Evolutionary conservation across 805 yeast species (phyloP).

Genomic region (Candida incommunis): DNA sequence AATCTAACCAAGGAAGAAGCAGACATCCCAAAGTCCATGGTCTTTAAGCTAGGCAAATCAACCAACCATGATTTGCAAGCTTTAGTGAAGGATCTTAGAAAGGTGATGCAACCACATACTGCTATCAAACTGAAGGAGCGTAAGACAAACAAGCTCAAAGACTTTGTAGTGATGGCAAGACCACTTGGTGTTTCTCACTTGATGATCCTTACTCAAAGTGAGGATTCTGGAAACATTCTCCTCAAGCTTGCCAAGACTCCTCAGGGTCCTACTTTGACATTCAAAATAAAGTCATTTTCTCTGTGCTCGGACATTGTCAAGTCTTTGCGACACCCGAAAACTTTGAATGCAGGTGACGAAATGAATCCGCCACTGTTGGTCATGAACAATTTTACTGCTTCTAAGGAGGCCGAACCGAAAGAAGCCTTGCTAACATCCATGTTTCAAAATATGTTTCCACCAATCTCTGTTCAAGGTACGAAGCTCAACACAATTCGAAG

Average conservation of each 20-base stretch:
- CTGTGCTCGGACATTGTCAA: constrained; percentile 66
- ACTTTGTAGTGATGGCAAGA: constrained; percentile 96
- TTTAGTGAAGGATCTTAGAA: constrained; percentile 74
- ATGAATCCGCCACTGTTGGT: constrained; percentile 79
- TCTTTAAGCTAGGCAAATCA: constrained; percentile 56
- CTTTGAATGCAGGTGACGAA: constrained; percentile 50
- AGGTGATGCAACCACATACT: constrained; percentile 92
- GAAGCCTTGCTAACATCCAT: constrained; percentile 78
- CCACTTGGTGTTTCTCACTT: constrained; percentile 87
- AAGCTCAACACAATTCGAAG: constrained; percentile 63
- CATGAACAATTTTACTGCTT: constrained; percentile 72
- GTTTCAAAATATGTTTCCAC: constrained; percentile 93
- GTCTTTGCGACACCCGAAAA: constrained; percentile 63
- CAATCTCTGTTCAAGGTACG: constrained; percentile 75
- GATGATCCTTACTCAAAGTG: constrained; percentile 73
- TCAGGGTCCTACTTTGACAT: constrained; percentile 86
- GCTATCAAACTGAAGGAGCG: constrained; percentile 81
- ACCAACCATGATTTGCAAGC: constrained; percentile 27
- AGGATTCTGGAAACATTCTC: constrained; percentile 56
- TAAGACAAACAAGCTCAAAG: constrained; percentile 74
- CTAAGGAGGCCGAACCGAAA: constrained; percentile 43
- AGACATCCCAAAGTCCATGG: constrained; percentile 87
- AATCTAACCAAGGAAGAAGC: too few species aligned
- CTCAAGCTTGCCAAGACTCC: constrained; percentile 79
- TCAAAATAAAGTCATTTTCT: constrained; percentile 63